Evolutionary conservation across 768 basidiomycete genomes (phyloP).

Genomic region (Pisolithus albus): DNA sequence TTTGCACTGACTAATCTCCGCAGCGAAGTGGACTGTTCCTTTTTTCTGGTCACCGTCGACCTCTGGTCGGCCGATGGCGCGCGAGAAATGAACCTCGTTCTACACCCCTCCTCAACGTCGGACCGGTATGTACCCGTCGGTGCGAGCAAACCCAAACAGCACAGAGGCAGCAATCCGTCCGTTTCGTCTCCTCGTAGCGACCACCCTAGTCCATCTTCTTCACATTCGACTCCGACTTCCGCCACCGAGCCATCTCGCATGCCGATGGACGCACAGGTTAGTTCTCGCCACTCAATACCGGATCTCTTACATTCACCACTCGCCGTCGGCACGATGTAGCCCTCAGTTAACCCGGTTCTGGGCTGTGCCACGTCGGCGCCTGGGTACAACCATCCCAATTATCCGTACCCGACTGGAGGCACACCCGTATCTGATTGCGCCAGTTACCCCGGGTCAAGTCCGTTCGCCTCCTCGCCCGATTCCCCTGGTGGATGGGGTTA

Average conservation of each 20-base stretch:
- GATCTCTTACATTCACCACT: constrained; percentile 1
- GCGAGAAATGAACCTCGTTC: constrained; percentile 82
- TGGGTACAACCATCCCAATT: constrained; percentile 36
- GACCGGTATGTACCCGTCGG: constrained; percentile 61
- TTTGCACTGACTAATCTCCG: constrained; percentile 1
- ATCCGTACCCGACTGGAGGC: constrained; percentile 38
- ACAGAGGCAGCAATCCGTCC: constrained; percentile 28
- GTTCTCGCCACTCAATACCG: background rate
- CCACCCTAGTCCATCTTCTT: constrained; percentile 41
- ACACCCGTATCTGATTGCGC: constrained; percentile 36
- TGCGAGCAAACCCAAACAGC: constrained; percentile 31
- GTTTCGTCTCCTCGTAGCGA: constrained; percentile 26
- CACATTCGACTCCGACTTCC: constrained; percentile 43
- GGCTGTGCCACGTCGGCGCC: constrained; percentile 26
- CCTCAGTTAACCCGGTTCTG: constrained; percentile 34
- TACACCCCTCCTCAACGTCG: constrained; percentile 68
- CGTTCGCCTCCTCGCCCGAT: constrained; percentile 38
- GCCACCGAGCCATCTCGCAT: constrained; percentile 30
- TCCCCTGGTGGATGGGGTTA: constrained; percentile 54
- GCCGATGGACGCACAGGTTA: constrained; percentile 41
- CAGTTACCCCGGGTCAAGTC: constrained; percentile 35
- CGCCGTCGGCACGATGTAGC: constrained; percentile 10
- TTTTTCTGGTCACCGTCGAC: constrained; percentile 90
- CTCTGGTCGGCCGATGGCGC: constrained; percentile 81
- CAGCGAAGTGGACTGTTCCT: constrained; percentile 81